phyloP scores from a whole-genome alignment of 2,329 filamentous ascomycete genomes.

The Teratosphaeria gauchensis region DNA sequence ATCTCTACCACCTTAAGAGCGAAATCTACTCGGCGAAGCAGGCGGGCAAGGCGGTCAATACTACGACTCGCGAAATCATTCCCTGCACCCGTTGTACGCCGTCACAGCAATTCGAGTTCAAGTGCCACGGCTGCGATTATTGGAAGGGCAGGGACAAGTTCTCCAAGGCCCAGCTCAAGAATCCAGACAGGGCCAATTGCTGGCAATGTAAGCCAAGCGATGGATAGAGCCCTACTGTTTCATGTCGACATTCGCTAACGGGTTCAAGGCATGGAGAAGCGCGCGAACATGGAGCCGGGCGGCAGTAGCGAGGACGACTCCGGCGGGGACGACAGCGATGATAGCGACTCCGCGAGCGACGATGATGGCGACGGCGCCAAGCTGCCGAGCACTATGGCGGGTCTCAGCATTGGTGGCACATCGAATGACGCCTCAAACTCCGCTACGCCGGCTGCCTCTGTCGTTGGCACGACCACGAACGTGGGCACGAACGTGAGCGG shows the following conservation, averaged over 20 bases:
- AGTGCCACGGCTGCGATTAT: constrained; percentile 16
- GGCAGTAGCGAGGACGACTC: constrained; percentile 1
- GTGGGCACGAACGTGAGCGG: background rate
- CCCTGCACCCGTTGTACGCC: constrained; percentile 14
- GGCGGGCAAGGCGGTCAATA: constrained; percentile 3
- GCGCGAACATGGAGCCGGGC: constrained; percentile 12
- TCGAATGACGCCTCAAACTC: background rate
- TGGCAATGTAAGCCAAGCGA: background rate
- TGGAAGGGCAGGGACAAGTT: constrained; percentile 16
- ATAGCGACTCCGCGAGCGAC: background rate
- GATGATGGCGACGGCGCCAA: constrained; percentile 3
- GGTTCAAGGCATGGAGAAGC: constrained; percentile 9
- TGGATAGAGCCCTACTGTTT: background rate
- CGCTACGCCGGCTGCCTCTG: background rate
- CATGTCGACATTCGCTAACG: background rate
- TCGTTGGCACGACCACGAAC: background rate
- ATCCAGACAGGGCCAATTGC: constrained; percentile 15
- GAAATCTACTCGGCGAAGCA: constrained; percentile 1
- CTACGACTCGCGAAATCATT: constrained; percentile 4
- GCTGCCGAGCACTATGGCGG: constrained; percentile 1
- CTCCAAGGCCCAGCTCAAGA: constrained; percentile 16
- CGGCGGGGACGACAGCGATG: background rate
- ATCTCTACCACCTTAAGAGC: constrained; percentile 6
- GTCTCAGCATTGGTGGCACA: background rate
- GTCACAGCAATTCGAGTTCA: constrained; percentile 13